Conservation (phyloP, 148 eudicot species). For the Selenicereus undatus region DNA sequence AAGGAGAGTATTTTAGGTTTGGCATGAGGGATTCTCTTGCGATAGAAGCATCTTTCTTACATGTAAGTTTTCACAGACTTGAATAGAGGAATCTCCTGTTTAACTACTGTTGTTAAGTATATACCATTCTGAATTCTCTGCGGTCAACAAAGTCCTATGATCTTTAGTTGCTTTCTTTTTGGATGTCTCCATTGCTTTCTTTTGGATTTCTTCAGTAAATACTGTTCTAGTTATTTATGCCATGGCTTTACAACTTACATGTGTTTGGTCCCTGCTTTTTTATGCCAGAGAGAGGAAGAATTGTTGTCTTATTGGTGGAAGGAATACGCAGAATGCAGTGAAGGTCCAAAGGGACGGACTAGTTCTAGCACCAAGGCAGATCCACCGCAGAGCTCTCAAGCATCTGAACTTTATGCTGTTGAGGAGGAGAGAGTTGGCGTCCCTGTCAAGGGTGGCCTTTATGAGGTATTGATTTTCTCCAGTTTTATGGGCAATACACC, state of each 20-base stretch:
- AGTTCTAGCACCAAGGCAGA: slow-evolving; percentile 31
- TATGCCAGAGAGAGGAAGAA: slow-evolving; percentile 76
- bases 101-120: background rate
- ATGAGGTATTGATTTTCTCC: slow-evolving; percentile 60
- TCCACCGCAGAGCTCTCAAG: slow-evolving; percentile 17
- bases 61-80: slow-evolving; percentile 41
- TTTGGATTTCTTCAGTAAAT: background rate
- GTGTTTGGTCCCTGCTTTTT: background rate
- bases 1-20: slow-evolving; percentile 94
- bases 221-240: background rate
- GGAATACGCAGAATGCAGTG: slow-evolving; percentile 97
- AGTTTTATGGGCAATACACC: background rate
- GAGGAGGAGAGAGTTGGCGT: slow-evolving; percentile 99
- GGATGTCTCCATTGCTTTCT: no score
- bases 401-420: slow-evolving; percentile 29
- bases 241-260: background rate
- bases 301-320: slow-evolving; percentile 93
- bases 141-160: background rate
- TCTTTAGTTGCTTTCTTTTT: background rate
- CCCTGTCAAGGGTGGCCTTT: slow-evolving; percentile 96
- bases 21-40: slow-evolving; percentile 99
- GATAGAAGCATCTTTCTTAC: slow-evolving; percentile 95
- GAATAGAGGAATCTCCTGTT: background rate
- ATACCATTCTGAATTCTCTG: background rate
- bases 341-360: slow-evolving; percentile 65